These are phyloP conservation scores for Aureobasidium musti DNA, from an alignment of 2,329 filamentous ascomycete species.

Conservation along the genomic window DNA sequence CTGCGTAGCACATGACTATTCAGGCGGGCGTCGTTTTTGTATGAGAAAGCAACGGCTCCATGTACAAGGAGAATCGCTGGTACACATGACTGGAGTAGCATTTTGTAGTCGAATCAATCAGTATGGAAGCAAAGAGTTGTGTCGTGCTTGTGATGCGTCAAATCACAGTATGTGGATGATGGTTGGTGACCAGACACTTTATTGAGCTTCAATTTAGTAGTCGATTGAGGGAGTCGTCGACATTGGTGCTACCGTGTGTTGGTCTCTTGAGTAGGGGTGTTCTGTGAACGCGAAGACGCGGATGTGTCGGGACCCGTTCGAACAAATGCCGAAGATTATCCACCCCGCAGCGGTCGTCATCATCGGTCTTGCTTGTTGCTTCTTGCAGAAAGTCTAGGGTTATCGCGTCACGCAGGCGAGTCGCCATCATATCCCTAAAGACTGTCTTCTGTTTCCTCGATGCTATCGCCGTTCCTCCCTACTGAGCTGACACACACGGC, in stretches of 20 bases:
- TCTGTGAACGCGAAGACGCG: not conserved
- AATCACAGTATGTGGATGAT: no score
- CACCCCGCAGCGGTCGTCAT: constrained; percentile 13
- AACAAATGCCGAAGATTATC: not conserved
- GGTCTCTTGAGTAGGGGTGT: no score
- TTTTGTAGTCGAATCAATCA: not conserved
- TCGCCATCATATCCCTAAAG: not conserved
- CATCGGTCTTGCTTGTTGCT: not conserved
- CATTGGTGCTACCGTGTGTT: no score
- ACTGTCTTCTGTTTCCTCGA: not conserved
- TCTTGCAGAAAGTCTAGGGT: not conserved
- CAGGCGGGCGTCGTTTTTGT: not conserved
- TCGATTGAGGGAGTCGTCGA: no score
- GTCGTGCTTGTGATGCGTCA: not conserved
- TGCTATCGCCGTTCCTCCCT: not conserved
- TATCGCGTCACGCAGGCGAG: constrained; percentile 23
- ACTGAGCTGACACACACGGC: not conserved
- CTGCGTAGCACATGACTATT: not conserved
- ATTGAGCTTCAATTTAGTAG: no score
- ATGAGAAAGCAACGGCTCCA: not conserved
- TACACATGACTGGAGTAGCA: not conserved
- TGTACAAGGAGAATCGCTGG: not conserved
- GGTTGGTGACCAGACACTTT: no score
- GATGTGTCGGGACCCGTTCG: not conserved
- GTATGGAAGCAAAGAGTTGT: not conserved